phyloP scores from a whole-genome alignment of 192 early-diverging fungal species.

The Gamsiella multidivaricata region DNA sequence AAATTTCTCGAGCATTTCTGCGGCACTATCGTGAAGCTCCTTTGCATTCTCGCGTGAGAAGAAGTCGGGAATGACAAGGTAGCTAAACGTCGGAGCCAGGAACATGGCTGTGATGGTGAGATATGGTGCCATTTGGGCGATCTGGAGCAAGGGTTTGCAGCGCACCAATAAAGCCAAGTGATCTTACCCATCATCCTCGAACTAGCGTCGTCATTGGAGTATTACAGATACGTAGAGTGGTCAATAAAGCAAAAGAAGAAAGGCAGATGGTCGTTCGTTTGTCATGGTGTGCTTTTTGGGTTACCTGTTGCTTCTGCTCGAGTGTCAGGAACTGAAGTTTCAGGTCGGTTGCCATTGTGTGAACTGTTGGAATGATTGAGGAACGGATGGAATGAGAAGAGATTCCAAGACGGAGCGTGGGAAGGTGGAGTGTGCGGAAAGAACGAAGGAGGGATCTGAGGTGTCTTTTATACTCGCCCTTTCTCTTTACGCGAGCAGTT shows the following conservation, averaged over 20 bases:
- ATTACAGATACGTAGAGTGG: too few relatives aligned
- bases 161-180: too few relatives aligned
- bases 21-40: conserved; percentile 58
- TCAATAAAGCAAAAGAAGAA: too few relatives aligned
- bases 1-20: conserved; percentile 69
- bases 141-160: too few relatives aligned
- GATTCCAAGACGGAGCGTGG: neutral
- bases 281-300: too few relatives aligned
- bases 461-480: too few relatives aligned
- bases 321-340: conserved; percentile 32
- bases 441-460: neutral
- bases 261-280: too few relatives aligned
- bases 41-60: conserved; percentile 63
- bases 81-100: conserved; percentile 53
- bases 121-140: neutral
- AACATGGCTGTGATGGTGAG: neutral
- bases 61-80: conserved; percentile 73
- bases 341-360: conserved; percentile 17
- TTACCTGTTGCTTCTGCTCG: conserved; percentile 53
- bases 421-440: neutral
- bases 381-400: neutral
- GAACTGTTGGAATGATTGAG: neutral
- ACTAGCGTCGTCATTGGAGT: conserved; percentile 25
- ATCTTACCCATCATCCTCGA: conserved; percentile 49
- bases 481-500: too few relatives aligned